phyloP scores from a whole-genome alignment of 75 land plant genomes.

The Azolla pinnata region DNA sequence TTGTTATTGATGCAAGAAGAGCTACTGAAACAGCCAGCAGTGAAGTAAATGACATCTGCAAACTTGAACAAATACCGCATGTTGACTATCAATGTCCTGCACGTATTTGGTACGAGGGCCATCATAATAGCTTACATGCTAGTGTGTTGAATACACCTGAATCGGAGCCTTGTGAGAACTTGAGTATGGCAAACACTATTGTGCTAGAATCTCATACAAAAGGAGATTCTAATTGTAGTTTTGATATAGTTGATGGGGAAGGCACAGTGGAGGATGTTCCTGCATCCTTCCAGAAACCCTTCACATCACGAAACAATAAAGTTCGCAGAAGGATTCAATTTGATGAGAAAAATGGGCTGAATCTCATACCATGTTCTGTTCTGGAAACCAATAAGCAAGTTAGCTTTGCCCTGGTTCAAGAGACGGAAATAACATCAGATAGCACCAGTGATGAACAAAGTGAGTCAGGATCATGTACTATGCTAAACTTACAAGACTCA shows the following conservation, averaged over 20 bases:
- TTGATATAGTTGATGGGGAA: too few relatives aligned
- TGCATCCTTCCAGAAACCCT: background rate
- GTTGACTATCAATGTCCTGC: too few relatives aligned
- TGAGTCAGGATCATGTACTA: background rate
- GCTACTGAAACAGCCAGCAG: too few relatives aligned
- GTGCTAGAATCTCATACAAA: too few relatives aligned
- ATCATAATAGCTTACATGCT: too few relatives aligned
- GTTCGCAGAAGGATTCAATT: constrained; percentile 3
- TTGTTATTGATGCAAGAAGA: too few relatives aligned
- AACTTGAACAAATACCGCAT: too few relatives aligned
- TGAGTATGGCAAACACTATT: background rate
- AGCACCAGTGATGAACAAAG: constrained; percentile 5
- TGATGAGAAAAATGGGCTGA: background rate
- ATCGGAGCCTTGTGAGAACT: background rate
- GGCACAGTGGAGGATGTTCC: background rate
- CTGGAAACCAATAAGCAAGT: background rate
- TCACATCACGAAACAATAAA: background rate
- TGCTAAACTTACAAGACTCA: constrained; percentile 5
- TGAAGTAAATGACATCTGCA: too few relatives aligned
- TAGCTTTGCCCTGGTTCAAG: background rate
- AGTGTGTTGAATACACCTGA: too few relatives aligned
- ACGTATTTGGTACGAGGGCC: too few relatives aligned
- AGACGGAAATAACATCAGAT: background rate
- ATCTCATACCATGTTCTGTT: background rate
- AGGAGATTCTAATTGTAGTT: too few relatives aligned